These are phyloP conservation scores for Aspergillus egyptiacus DNA, from an alignment of 495 filamentous ascomycete genomes.

Conservation along the genomic window DNA sequence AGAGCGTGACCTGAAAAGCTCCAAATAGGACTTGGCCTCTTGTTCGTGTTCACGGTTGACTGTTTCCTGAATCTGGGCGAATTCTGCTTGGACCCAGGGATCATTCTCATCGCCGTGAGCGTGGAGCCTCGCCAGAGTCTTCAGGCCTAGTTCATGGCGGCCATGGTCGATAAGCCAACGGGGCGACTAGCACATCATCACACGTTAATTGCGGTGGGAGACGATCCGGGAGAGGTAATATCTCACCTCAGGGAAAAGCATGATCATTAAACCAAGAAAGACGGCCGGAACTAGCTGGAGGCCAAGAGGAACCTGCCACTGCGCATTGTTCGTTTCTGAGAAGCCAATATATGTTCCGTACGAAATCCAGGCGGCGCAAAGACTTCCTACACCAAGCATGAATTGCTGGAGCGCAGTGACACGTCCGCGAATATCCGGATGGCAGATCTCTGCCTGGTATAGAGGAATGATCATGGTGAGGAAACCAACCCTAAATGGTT, in stretches of 20 bases:
- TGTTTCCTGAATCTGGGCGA: constrained; percentile 36
- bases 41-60: constrained; percentile 49
- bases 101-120: constrained; percentile 40
- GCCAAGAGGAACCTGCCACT: constrained; percentile 40
- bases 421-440: constrained; percentile 40
- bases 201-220: constrained; percentile 3
- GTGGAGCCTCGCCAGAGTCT: constrained; percentile 46
- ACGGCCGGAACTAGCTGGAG: constrained; percentile 41
- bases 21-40: constrained; percentile 61
- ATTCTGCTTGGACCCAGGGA: constrained; percentile 41
- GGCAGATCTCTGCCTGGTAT: constrained; percentile 43
- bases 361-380: constrained; percentile 38
- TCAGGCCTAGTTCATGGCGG: constrained; percentile 42
- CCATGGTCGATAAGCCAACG: constrained; percentile 52
- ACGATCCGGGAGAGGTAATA: too few species aligned
- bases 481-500: constrained; percentile 46
- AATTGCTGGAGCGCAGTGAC: constrained; percentile 41
- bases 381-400: constrained; percentile 39
- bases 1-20: constrained; percentile 58
- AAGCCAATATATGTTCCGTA: constrained; percentile 47
- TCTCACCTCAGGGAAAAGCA: constrained; percentile 45
- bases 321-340: constrained; percentile 36
- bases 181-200: constrained; percentile 33
- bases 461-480: constrained; percentile 49
- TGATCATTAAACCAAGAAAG: constrained; percentile 35